A percentile compares a stretch with the other conserved stretches of the same genome.
Conservation (phyloP, 305 asterid species). For the Fraxinus albicans region DNA sequence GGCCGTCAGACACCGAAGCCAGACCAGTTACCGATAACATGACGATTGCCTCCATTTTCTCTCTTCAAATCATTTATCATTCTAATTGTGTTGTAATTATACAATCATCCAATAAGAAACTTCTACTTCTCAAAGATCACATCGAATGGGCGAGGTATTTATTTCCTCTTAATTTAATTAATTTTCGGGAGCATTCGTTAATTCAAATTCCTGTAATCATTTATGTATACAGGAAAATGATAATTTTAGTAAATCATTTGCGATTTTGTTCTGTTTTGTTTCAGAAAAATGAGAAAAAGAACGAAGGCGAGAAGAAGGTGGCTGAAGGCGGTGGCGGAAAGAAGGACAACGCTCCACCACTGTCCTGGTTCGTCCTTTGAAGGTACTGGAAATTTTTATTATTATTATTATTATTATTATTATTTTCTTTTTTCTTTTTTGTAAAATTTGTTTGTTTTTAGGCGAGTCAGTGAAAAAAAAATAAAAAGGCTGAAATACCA, state of each 20-base stretch:
- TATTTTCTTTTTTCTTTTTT: not conserved
- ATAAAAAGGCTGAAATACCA: not conserved
- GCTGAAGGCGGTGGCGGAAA: constrained; percentile 26
- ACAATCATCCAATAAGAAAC: not conserved
- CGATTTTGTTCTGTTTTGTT: not conserved
- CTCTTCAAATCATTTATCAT: constrained; percentile 38
- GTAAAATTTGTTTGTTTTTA: not conserved
- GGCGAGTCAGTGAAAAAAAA: not conserved
- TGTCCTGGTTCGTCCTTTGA: constrained; percentile 54
- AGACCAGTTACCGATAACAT: no score
- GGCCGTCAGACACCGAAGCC: no score
- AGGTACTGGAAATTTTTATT: constrained; percentile 36
- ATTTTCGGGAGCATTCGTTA: not conserved
- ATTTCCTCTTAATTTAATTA: not conserved
- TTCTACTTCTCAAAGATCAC: constrained; percentile 4
- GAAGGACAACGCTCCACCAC: constrained; percentile 37
- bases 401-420: no score
- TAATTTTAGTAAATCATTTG: not conserved
- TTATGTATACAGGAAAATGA: not conserved
- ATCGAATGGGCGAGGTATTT: constrained; percentile 64
- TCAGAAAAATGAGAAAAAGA: constrained; percentile 44
- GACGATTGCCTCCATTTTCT: constrained; percentile 42
- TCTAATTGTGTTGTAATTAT: constrained; percentile 6
- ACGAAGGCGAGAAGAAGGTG: constrained; percentile 24
- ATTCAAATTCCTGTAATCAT: not conserved